phyloP scores from a whole-genome alignment of 495 filamentous ascomycete species.

The Penicillium dipodomyicola region DNA sequence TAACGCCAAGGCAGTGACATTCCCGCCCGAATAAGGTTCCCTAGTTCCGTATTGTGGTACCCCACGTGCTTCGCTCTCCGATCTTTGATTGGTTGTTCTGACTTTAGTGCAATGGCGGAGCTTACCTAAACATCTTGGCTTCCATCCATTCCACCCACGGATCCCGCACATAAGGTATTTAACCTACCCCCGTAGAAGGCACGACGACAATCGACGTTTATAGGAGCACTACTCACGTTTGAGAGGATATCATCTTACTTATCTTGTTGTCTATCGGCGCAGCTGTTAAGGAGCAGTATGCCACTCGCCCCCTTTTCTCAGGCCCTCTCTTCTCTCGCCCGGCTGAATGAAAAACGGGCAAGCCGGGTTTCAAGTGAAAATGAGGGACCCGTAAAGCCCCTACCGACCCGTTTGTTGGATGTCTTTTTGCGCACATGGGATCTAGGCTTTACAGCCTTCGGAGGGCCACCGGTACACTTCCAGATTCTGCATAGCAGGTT shows the following conservation, averaged over 20 bases:
- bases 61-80: too few species aligned
- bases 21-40: too few species aligned
- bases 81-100: too few species aligned
- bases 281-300: background rate
- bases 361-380: background rate
- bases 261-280: background rate
- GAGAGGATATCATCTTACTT: background rate
- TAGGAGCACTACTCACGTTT: background rate
- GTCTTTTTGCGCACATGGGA: conserved; percentile 58
- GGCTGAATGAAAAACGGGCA: background rate
- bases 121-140: too few species aligned
- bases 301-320: background rate
- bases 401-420: conserved; percentile 17
- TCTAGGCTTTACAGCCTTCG: conserved; percentile 69
- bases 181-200: too few species aligned
- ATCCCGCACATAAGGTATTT: too few species aligned
- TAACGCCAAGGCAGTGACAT: too few species aligned
- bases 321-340: background rate
- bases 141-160: too few species aligned
- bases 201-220: too few species aligned
- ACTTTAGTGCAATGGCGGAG: too few species aligned
- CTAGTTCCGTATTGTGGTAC: too few species aligned
- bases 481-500: conserved; percentile 65
- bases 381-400: background rate
- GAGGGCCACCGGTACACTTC: conserved; percentile 70